Evolutionary conservation across 2,329 filamentous ascomycete genomes (phyloP).

Genomic region (Fragosphaeria purpurea): DNA sequence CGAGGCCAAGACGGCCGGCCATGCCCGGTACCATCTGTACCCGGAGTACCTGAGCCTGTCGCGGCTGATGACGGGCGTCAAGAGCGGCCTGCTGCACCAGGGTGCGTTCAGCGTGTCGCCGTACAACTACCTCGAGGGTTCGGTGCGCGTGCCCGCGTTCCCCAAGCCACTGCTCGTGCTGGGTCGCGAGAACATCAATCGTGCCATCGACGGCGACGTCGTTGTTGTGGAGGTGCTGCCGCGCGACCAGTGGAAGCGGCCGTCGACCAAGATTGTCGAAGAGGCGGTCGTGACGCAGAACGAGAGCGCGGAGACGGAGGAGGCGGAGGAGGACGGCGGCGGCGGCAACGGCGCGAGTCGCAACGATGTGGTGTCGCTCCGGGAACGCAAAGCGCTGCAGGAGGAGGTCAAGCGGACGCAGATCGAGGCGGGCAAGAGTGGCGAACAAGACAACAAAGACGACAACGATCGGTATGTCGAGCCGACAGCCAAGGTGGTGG

Average conservation of each 20-base stretch:
- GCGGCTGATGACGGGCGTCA: constrained; percentile 88
- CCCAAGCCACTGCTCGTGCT: constrained; percentile 80
- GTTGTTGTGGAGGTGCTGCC: constrained; percentile 90
- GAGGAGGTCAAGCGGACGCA: constrained; percentile 86
- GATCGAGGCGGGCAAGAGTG: constrained; percentile 62
- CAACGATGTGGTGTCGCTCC: constrained; percentile 65
- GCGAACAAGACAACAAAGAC: constrained; percentile 57
- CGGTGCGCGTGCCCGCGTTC: constrained; percentile 81
- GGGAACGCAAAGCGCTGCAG: constrained; percentile 75
- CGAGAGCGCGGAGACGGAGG: constrained; percentile 69
- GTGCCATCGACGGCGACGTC: constrained; percentile 81
- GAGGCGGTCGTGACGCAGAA: constrained; percentile 87
- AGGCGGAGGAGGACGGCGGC: constrained; percentile 48
- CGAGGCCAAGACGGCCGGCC: constrained; percentile 23
- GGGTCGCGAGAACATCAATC: constrained; percentile 91
- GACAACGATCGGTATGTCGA: constrained; percentile 68
- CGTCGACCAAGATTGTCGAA: constrained; percentile 91
- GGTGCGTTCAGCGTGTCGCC: constrained; percentile 92
- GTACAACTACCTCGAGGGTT: constrained; percentile 95
- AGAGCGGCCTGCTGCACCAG: constrained; percentile 81
- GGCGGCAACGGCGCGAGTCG: not conserved
- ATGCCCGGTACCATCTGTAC: constrained; percentile 60
- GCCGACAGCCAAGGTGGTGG: constrained; percentile 85
- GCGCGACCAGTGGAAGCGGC: constrained; percentile 92
- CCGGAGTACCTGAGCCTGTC: constrained; percentile 83